Conservation (phyloP, 257 asterid genomes). For the Thymus quinquecostatus region DNA sequence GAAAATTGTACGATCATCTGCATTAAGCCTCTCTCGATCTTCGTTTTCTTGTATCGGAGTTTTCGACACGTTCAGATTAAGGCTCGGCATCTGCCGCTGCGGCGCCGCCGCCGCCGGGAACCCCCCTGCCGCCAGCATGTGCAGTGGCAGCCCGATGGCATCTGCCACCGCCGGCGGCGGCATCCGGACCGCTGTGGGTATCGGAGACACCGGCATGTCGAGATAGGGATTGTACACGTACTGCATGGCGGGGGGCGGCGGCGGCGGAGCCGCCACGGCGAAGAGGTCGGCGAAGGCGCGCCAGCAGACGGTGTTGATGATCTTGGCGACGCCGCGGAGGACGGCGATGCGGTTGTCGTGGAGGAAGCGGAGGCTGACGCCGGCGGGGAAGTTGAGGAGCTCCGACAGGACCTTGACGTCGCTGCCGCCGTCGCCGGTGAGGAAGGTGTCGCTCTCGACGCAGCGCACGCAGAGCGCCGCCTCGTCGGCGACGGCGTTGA, state of each 20-base stretch:
- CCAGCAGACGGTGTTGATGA: conserved; percentile 40
- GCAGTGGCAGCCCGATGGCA: too few relatives aligned
- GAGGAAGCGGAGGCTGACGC: conserved; percentile 36
- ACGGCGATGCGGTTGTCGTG: conserved; percentile 46
- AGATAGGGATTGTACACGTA: conserved; percentile 22
- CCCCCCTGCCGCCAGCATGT: too few relatives aligned
- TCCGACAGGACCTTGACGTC: conserved; percentile 34
- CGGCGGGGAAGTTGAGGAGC: conserved; percentile 19
- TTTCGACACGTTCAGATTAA: background rate
- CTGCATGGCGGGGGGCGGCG: background rate
- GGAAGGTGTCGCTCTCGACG: conserved; percentile 34
- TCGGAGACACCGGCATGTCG: conserved; percentile 13
- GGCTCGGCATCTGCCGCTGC: conserved; percentile 8
- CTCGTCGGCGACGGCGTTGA: conserved; percentile 50
- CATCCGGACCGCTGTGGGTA: background rate
- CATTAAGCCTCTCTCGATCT: conserved; percentile 15
- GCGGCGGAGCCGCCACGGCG: background rate
- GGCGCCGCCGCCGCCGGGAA: background rate
- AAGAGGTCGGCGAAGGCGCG: conserved; percentile 58
- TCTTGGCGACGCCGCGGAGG: conserved; percentile 30
- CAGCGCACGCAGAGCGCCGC: conserved; percentile 45
- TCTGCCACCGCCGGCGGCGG: background rate
- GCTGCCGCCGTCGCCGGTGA: background rate
- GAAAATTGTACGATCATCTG: conserved; percentile 74
- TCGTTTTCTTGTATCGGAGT: background rate